Conservation (phyloP, 1,284 basidiomycete genomes). For the Ustilago shanxiensis region DNA sequence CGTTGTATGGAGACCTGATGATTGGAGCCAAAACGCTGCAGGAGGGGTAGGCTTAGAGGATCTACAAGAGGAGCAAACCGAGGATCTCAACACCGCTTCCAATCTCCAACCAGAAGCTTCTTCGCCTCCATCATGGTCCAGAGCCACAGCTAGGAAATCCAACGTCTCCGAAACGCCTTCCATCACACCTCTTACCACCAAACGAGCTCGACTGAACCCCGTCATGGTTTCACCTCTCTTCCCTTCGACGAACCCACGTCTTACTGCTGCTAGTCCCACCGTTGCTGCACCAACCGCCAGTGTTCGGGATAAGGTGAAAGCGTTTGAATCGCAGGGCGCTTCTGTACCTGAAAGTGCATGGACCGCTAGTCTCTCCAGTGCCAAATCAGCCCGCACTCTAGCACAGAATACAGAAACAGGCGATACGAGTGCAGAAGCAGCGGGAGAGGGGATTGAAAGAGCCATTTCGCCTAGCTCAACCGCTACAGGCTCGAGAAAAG, state of each 20-base stretch:
- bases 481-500: neutral
- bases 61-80: constrained; percentile 13
- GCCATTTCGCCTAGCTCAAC: constrained; percentile 12
- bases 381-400: constrained; percentile 4
- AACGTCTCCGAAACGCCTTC: constrained; percentile 56
- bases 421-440: neutral
- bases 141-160: neutral
- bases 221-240: constrained; percentile 53
- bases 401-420: neutral
- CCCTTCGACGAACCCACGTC: constrained; percentile 25
- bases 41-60: constrained; percentile 12
- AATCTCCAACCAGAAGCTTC: neutral
- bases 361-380: constrained; percentile 33
- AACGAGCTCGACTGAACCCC: constrained; percentile 56
- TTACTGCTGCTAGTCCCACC: neutral
- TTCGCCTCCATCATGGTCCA: neutral
- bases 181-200: constrained; percentile 61
- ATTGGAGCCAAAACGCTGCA: constrained; percentile 1
- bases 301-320: constrained; percentile 56
- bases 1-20: constrained; percentile 43
- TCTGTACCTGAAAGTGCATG: neutral
- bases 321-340: constrained; percentile 42
- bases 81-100: neutral
- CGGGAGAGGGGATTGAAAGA: constrained; percentile 1
- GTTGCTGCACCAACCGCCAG: constrained; percentile 6